Evolutionary conservation across 768 basidiomycete genomes (phyloP), one percentile per base, ranked within the genome.

Genomic region (Kwoniella sp.): DNA sequence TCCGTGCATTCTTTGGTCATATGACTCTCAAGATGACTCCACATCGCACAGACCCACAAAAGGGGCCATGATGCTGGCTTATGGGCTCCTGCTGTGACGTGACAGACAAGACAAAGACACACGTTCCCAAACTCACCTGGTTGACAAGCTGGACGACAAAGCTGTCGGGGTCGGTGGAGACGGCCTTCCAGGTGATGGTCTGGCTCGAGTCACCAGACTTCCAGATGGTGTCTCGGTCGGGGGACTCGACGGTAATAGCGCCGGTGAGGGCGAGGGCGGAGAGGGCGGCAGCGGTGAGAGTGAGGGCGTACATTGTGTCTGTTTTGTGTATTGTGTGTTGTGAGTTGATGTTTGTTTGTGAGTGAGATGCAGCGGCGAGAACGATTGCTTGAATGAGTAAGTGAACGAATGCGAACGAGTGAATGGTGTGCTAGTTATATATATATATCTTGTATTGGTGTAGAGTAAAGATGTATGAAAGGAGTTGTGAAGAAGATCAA

Each of bases 71-170:
- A 13, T 37, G 34, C 34, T 7, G 34, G 34, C n/a, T n/a, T n/a
- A n/a, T n/a, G n/a, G n/a, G n/a, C n/a, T n/a, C n/a, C n/a, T n/a
- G n/a, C n/a, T n/a, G n/a, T n/a, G n/a, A n/a, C n/a, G n/a, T n/a
- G n/a, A n/a, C n/a, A n/a, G n/a, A n/a, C n/a, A n/a, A n/a, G n/a
- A n/a, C n/a, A 37, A 37, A 7, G 5, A 37, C 34, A 37, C 5
- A 5, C 37, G 7, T 11, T 13, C 20, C 25, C 0, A 26, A 50
- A 71, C 71, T 73, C 30, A 52, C 90, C 75, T 83, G 78, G 82
- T 90, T 90, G 67, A 83, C 84, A 53, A 94, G 84, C 55, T 91
- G 82, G 54, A 85, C 84, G 15, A 89, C 86, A 79, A 93, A 92
- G 81, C 86, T 90, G 57, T 62, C 26, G 0, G 85, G 81, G 75